Percentiles rank a stretch among this genome's conserved stretches.
Evolutionary conservation across 75 land plant genomes (phyloP).

Genomic region (Chamaecyparis obtusa): DNA sequence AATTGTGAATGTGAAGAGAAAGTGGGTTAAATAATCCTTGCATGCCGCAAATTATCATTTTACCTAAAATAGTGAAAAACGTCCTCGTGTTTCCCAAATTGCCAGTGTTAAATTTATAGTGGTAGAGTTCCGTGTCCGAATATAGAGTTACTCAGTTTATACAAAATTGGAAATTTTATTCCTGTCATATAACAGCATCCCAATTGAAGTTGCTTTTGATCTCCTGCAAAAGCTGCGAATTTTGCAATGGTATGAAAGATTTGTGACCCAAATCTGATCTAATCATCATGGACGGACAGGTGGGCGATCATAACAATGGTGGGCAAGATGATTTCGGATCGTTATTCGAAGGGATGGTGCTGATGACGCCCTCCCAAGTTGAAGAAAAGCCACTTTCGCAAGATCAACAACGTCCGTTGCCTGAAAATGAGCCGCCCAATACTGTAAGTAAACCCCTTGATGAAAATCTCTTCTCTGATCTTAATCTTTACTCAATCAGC

Average conservation of each 20-base stretch:
- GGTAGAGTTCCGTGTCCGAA: too few relatives aligned
- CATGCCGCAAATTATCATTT: too few relatives aligned
- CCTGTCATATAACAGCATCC: too few relatives aligned
- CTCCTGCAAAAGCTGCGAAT: neutral
- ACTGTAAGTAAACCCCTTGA: constrained; percentile 34
- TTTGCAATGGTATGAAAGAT: neutral
- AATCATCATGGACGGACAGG: neutral
- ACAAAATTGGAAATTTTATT: too few relatives aligned
- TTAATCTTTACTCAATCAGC: constrained; percentile 25
- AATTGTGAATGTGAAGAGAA: too few relatives aligned
- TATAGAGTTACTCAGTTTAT: too few relatives aligned
- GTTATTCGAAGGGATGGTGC: constrained; percentile 13
- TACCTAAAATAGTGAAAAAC: too few relatives aligned
- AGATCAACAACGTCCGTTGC: neutral
- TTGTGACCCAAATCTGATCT: neutral
- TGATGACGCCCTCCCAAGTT: constrained; percentile 4
- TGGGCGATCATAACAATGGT: neutral
- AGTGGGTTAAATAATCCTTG: too few relatives aligned
- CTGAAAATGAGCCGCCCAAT: neutral
- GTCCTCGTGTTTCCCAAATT: too few relatives aligned
- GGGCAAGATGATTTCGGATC: neutral
- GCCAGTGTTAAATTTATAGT: too few relatives aligned
- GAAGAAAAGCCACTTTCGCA: neutral
- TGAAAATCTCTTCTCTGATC: constrained; percentile 54
- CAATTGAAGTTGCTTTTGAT: neutral